Evolutionary conservation across 495 filamentous ascomycete genomes (phyloP).

Genomic region (Filosporella fistucella): DNA sequence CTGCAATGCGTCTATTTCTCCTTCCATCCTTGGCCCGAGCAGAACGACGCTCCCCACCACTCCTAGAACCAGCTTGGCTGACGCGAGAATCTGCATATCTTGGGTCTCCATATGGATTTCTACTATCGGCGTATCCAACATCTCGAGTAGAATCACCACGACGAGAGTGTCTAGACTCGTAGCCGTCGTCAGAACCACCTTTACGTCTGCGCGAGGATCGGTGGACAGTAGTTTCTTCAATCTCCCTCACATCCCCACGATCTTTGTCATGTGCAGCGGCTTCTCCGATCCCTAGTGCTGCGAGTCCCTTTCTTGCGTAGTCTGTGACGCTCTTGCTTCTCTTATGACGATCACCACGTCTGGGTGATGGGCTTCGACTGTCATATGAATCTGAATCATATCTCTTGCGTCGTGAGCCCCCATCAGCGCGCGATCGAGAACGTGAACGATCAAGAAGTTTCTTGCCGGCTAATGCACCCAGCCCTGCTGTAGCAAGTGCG

Average conservation of each 20-base stretch:
- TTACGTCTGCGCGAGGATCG: slow-evolving; percentile 5
- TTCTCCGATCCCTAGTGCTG: slow-evolving; percentile 46
- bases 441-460: slow-evolving; percentile 64
- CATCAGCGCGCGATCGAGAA: slow-evolving; percentile 58
- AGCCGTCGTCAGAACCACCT: slow-evolving; percentile 19
- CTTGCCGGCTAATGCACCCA: slow-evolving; percentile 78
- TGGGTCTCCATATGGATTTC: slow-evolving; percentile 21
- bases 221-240: slow-evolving; percentile 8
- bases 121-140: slow-evolving; percentile 12
- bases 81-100: slow-evolving; percentile 21
- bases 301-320: slow-evolving; percentile 50
- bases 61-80: slow-evolving; percentile 19
- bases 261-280: slow-evolving; percentile 44
- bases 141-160: slow-evolving; percentile 10
- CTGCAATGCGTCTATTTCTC: slow-evolving; percentile 19
- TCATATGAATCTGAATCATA: slow-evolving; percentile 43
- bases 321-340: slow-evolving; percentile 56
- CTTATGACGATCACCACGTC: slow-evolving; percentile 25
- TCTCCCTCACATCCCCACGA: slow-evolving; percentile 55
- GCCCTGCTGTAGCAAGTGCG: slow-evolving; percentile 67
- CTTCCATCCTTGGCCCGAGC: slow-evolving; percentile 26
- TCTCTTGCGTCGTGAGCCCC: slow-evolving; percentile 39
- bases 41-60: slow-evolving; percentile 20
- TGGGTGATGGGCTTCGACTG: slow-evolving; percentile 33
- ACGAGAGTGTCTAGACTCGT: slow-evolving; percentile 13